Evolutionary conservation across 805 yeast species (phyloP), one percentile per base, ranked within the genome.

Genomic region (Barnettozyma populi): DNA sequence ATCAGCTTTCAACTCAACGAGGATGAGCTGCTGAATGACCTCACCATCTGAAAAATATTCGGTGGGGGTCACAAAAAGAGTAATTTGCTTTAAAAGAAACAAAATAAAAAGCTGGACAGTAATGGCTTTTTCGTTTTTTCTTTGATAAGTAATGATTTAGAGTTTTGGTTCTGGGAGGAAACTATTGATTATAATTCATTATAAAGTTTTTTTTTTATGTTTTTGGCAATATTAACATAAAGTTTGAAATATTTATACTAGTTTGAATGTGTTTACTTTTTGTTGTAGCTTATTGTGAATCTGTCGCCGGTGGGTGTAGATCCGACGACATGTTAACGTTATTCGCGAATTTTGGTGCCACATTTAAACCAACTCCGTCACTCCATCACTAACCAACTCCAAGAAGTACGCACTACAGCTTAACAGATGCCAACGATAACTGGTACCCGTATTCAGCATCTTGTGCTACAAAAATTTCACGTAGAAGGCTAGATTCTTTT

Each of bases 1-100:
- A 70, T 82, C 60, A 79, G 80, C 62, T 87, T 81, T 62, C 81
- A 76, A 53, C 73, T 68, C 49, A 52, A 52, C 37, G 59, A 55
- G 31, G 57, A 59, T 36, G 50, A 48, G 27, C 25, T 58, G 50
- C 42, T 60, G 23, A 46, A 51, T 24, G 52, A 48, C 13, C 41
- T 60, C 43, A 45, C 44, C 1, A 39, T 49, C 25, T 43, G 23
- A 41, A 3, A 18, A 41, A 3, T 20, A 7, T 23, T 29, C n/a
- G n/a, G n/a, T n/a, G 16, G 29, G 41, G 37, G 11, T 35, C 37
- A 35, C 23, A 18, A 16, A 35, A 35, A 25, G 23, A 50, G 43
- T 49, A 23, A 23, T 46, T 29, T 50, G 48, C 43, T 39, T 41
- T 40, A 36, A 46, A 48, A 47, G 46, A 46, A 48, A 50, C 41